Conservation (phyloP, 2,329 filamentous ascomycete genomes). For the Verticillium alfalfae region DNA sequence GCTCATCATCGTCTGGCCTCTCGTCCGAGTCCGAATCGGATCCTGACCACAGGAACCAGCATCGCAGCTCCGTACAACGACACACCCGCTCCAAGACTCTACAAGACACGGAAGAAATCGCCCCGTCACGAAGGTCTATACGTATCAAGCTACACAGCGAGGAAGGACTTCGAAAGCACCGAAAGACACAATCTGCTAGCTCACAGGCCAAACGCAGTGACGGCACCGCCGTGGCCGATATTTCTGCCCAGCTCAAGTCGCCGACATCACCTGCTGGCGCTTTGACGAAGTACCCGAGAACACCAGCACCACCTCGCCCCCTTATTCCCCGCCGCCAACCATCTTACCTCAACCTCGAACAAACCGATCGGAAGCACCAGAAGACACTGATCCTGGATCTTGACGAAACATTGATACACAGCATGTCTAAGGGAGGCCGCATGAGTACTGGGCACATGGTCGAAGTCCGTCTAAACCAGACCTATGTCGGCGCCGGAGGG, state of each 20-base stretch:
- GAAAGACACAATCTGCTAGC: slow-evolving; percentile 50
- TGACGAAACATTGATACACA: slow-evolving; percentile 96
- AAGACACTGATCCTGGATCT: slow-evolving; percentile 95
- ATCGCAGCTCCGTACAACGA: slow-evolving; percentile 25
- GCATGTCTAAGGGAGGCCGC: slow-evolving; percentile 90
- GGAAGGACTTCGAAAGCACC: slow-evolving; percentile 68
- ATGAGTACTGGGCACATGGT: slow-evolving; percentile 99
- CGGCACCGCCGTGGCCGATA: slow-evolving; percentile 34
- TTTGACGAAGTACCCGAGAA: slow-evolving; percentile 85
- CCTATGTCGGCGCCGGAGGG: slow-evolving; percentile 61
- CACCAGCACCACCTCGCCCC: slow-evolving; percentile 81
- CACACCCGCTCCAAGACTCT: slow-evolving; percentile 61
- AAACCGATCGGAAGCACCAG: slow-evolving; percentile 53
- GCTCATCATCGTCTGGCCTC: slow-evolving; percentile 57
- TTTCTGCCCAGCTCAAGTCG: slow-evolving; percentile 84
- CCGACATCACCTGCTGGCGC: slow-evolving; percentile 76
- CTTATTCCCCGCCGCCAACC: slow-evolving; percentile 85
- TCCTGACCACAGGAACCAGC: slow-evolving; percentile 25
- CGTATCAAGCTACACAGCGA: slow-evolving; percentile 86
- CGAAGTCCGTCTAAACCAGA: slow-evolving; percentile 82
- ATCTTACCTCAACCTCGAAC: slow-evolving; percentile 67
- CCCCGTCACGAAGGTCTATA: slow-evolving; percentile 71
- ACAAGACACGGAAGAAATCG: slow-evolving; percentile 56
- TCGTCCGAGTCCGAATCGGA: slow-evolving; percentile 71
- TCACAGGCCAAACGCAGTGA: slow-evolving; percentile 34